Percentiles rank a stretch among this genome's conserved stretches.
Conservation (phyloP, 208 protist species). For the Crithidia mellificae region DNA sequence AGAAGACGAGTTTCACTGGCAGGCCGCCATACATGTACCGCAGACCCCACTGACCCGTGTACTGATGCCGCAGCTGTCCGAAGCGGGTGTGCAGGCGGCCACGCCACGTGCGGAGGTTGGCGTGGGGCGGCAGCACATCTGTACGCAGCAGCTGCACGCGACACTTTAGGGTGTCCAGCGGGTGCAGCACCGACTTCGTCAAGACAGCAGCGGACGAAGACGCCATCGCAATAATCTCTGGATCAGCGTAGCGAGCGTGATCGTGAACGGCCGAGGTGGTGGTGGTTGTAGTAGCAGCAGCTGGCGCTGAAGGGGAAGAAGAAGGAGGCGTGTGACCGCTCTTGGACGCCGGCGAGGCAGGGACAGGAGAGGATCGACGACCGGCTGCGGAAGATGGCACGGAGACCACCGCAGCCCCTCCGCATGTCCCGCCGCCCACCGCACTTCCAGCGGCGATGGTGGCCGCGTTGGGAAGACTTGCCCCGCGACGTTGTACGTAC, state of each 20-base stretch:
- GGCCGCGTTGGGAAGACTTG: not conserved
- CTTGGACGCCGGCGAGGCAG: not conserved
- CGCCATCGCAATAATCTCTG: constrained; percentile 43
- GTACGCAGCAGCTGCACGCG: constrained; percentile 59
- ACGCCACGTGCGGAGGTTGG: not conserved
- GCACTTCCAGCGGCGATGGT: not conserved
- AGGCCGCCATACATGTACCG: constrained; percentile 74
- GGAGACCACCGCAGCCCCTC: not conserved
- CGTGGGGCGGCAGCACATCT: constrained; percentile 8
- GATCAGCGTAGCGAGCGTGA: constrained; percentile 7
- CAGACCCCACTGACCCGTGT: constrained; percentile 62
- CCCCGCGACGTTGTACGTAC: not conserved
- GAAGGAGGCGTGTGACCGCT: too few relatives aligned
- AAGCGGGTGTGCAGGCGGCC: constrained; percentile 11
- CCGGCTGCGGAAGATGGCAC: not conserved
- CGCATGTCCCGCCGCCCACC: not conserved
- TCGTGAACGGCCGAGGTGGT: not conserved
- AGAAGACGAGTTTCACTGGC: constrained; percentile 69
- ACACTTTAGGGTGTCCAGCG: constrained; percentile 85
- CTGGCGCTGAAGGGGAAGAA: too few relatives aligned
- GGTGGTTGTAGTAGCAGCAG: constrained; percentile 6
- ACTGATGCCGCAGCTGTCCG: constrained; percentile 38
- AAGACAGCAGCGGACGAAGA: constrained; percentile 50
- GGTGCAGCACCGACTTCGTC: constrained; percentile 79
- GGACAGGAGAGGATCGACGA: not conserved